Evolutionary conservation across 305 asterid species (phyloP).

Genomic region (Fraxinus sp.): DNA sequence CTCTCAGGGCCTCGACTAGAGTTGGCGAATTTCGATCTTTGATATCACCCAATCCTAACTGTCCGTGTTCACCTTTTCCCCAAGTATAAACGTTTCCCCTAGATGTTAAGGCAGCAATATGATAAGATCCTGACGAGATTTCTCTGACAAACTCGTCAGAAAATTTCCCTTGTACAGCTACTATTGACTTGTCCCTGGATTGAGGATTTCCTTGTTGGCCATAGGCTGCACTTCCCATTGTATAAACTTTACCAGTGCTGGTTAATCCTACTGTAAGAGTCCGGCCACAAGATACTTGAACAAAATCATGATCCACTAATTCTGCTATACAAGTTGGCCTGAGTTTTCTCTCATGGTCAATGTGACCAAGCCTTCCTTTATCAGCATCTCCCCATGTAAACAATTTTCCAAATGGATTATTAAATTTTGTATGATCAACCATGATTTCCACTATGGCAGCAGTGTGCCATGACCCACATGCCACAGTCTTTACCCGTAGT

Average conservation of each 20-base stretch:
- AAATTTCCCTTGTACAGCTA: conserved; percentile 40
- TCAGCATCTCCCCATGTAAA: conserved; percentile 60
- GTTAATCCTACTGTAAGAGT: conserved; percentile 40
- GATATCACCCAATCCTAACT: conserved; percentile 49
- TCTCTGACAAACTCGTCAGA: conserved; percentile 40
- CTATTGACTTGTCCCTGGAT: conserved; percentile 36
- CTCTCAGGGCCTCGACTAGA: conserved; percentile 41
- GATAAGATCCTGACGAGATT: conserved; percentile 46
- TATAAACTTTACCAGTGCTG: conserved; percentile 37
- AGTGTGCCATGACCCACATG: conserved; percentile 59
- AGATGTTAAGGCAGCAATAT: conserved; percentile 43
- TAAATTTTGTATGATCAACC: conserved; percentile 26
- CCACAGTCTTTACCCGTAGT: conserved; percentile 37
- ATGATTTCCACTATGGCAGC: conserved; percentile 46
- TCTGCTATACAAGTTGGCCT: conserved; percentile 40
- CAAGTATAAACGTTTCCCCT: conserved; percentile 40
- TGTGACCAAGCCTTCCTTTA: conserved; percentile 49
- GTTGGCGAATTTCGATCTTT: conserved; percentile 43
- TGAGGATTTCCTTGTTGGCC: conserved; percentile 45
- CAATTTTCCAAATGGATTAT: conserved; percentile 36
- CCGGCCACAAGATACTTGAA: conserved; percentile 46
- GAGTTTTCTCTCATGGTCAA: conserved; percentile 38
- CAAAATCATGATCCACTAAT: conserved; percentile 43
- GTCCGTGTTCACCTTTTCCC: conserved; percentile 55
- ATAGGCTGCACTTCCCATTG: conserved; percentile 44